Evolutionary conservation across 371 early-diverging fungal species (phyloP).

Genomic region (Mucor racemosus): DNA sequence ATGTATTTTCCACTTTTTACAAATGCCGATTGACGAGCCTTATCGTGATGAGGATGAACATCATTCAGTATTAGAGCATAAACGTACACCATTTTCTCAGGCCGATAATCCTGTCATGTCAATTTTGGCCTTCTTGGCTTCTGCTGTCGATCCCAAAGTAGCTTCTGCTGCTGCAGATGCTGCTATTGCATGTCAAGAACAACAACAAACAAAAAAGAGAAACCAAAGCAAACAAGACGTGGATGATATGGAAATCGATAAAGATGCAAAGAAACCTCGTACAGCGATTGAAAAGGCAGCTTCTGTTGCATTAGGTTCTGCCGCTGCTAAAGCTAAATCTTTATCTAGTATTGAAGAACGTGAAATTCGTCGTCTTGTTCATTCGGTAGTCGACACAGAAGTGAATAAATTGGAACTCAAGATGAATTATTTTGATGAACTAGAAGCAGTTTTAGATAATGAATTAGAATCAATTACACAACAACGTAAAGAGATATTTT

Average conservation of each 20-base stretch:
- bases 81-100: slow-evolving; percentile 80
- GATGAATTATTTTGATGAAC: slow-evolving; percentile 89
- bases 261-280: slow-evolving; percentile 37
- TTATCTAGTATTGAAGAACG: slow-evolving; percentile 75
- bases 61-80: slow-evolving; percentile 51
- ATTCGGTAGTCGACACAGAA: slow-evolving; percentile 84
- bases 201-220: slow-evolving; percentile 1
- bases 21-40: slow-evolving; percentile 95
- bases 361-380: slow-evolving; percentile 80
- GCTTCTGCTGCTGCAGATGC: slow-evolving; percentile 81
- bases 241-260: slow-evolving; percentile 47
- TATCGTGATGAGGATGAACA: slow-evolving; percentile 47
- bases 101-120: slow-evolving; percentile 97
- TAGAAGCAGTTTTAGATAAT: slow-evolving; percentile 85
- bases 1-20: slow-evolving; percentile 94
- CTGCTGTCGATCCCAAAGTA: slow-evolving; percentile 90
- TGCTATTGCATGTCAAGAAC: slow-evolving; percentile 36
- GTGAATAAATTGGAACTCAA: slow-evolving; percentile 88
- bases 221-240: slow-evolving; percentile 12
- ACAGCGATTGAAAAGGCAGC: slow-evolving; percentile 65
- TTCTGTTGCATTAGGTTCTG: slow-evolving; percentile 68
- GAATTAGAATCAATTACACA: slow-evolving; percentile 84
- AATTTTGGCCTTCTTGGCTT: slow-evolving; percentile 93
- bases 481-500: slow-evolving; percentile 80
- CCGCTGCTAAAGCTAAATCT: slow-evolving; percentile 72